Evolutionary conservation across 176 grass and related monocot species (phyloP), one percentile per base, ranked within the genome.

Genomic region (Alopecurus myosuroides): DNA sequence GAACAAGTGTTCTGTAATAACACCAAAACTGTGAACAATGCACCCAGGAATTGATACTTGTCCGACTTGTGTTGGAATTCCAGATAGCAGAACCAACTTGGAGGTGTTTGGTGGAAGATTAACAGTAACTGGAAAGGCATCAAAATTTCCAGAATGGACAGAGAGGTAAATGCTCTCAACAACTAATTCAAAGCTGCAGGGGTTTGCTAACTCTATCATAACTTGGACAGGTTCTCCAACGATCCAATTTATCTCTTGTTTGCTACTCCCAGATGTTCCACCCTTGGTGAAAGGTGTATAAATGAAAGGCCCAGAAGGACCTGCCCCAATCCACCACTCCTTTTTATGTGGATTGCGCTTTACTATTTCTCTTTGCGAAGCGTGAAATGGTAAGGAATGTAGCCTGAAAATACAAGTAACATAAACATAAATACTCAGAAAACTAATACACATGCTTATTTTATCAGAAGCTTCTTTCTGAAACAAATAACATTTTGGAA

Each of bases 121-220:
- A 40, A 96, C 93, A 82, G 86, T 88, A 40, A 99, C 94, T 42
- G 97, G 97, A 82, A 99, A 99, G 61, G 97, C 94, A 88, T 99
- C 97, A 88, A 99, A 99, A 88, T 99, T 99, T 71, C 84, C 88
- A 87, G 94, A 99, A 91, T 92, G 94, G 85, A 92, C 97, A 71
- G 94, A 99, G 70, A 99, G 97, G 90, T 97, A 99, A 74, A 99
- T 99, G 85, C 97, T 96, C 82, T 97, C 94, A 69, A 94, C 91
- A 80, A 88, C 84, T 62, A 99, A 88, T 62, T 99, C 94, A 77
- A 99, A 99, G 85, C 91, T 94, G 88, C 97, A 99, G 18, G 97
- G 97, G 65, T 99, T 99, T 86, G 97, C 94, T 85, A 99, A 90
- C 89, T 99, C 97, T 57, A 99, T 92, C 90, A 99, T 94, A 77